phyloP scores from a whole-genome alignment of 192 early-diverging fungal species.

The Backusella sp. region DNA sequence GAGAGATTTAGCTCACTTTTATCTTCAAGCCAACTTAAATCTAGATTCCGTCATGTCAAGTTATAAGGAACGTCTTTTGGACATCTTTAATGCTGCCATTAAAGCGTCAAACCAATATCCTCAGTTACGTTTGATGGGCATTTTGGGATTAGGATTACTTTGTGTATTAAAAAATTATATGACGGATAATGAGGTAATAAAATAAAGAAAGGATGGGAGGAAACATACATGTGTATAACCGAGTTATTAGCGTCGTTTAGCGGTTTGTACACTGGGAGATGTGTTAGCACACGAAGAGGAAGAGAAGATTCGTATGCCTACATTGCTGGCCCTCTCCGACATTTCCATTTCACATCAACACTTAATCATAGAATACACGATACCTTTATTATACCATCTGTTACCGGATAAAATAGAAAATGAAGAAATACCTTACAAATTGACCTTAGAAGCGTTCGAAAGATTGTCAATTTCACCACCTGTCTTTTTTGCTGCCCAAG shows the following conservation, averaged over 20 bases:
- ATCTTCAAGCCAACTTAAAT: conserved; percentile 44
- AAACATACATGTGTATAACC: not conserved
- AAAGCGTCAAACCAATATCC: conserved; percentile 72
- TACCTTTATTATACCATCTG: conserved; percentile 53
- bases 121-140: conserved; percentile 64
- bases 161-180: conserved; percentile 57
- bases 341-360: conserved; percentile 43
- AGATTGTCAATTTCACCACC: conserved; percentile 41
- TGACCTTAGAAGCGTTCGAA: conserved; percentile 43
- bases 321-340: conserved; percentile 5
- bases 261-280: conserved; percentile 49
- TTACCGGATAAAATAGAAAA: conserved; percentile 33
- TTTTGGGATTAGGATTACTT: conserved; percentile 70
- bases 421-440: conserved; percentile 22
- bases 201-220: not conserved
- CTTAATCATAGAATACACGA: conserved; percentile 43
- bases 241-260: conserved; percentile 34
- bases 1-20: not conserved
- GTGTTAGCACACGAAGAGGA: conserved; percentile 48
- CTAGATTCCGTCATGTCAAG: conserved; percentile 58
- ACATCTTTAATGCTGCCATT: conserved; percentile 64
- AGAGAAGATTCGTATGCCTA: conserved; percentile 41
- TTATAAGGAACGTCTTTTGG: conserved; percentile 75
- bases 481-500: conserved; percentile 45
- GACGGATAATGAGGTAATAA: conserved; percentile 50